phyloP scores from a whole-genome alignment of 305 asterid genomes.

The Solanum aculeatissimum region DNA sequence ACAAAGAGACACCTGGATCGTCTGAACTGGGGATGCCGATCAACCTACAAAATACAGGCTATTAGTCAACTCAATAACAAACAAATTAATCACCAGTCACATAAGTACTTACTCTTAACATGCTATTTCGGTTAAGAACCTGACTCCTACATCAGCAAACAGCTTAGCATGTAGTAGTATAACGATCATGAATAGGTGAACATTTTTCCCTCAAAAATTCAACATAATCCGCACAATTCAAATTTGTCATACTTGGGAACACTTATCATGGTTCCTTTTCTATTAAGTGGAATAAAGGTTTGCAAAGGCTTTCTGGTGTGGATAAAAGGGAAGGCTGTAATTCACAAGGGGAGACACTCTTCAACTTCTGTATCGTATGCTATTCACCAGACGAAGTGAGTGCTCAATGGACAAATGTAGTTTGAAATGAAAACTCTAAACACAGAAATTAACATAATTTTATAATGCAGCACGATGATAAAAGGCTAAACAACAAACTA shows the following conservation, averaged over 20 bases:
- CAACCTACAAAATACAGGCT: conserved; percentile 44
- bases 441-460: neutral
- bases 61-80: neutral
- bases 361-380: neutral
- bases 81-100: neutral
- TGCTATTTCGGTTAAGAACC: neutral
- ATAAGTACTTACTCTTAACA: neutral
- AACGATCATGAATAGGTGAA: neutral
- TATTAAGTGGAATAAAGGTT: neutral
- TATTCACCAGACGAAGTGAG: neutral
- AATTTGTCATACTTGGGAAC: neutral
- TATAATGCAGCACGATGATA: neutral
- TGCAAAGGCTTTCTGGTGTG: neutral
- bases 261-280: neutral
- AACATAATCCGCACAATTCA: neutral
- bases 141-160: neutral
- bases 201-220: neutral
- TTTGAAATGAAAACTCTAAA: neutral
- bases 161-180: neutral
- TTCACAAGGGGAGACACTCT: neutral
- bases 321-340: neutral
- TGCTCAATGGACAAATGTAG: neutral
- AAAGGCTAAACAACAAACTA: neutral
- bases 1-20: conserved; percentile 88
- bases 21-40: conserved; percentile 78